phyloP scores from a whole-genome alignment of 2,329 filamentous ascomycete species.

The Fusarium miscanthi region DNA sequence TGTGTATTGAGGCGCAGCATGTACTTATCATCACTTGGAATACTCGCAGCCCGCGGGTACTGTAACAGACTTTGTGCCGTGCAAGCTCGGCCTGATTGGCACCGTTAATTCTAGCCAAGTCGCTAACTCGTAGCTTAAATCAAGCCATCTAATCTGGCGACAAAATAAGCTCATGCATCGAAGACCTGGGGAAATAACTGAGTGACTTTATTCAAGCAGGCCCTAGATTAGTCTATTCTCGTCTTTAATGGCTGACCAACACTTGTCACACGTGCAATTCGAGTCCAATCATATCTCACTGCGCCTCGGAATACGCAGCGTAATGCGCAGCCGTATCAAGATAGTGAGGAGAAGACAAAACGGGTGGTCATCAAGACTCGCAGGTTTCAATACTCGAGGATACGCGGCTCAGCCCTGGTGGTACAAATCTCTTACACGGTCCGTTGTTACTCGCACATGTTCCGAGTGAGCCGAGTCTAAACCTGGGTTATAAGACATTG shows the following conservation, averaged over 20 bases:
- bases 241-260: conserved; percentile 22
- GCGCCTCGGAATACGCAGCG: conserved; percentile 37
- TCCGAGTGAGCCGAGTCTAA: conserved; percentile 4
- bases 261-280: conserved; percentile 16
- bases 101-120: conserved; percentile 2
- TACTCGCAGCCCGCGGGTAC: neutral
- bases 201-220: neutral
- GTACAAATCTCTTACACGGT: neutral
- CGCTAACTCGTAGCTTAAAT: conserved; percentile 30
- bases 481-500: conserved; percentile 1
- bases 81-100: conserved; percentile 19
- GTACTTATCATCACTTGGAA: conserved; percentile 8
- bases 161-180: conserved; percentile 21
- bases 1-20: conserved; percentile 29
- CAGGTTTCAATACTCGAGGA: neutral
- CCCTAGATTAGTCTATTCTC: neutral
- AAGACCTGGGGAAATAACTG: conserved; percentile 8
- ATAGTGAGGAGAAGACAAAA: neutral
- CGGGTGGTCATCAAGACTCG: neutral
- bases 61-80: conserved; percentile 2
- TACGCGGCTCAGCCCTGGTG: neutral
- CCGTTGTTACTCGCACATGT: neutral
- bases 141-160: conserved; percentile 5
- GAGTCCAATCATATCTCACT: conserved; percentile 20
- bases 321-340: neutral